Evolutionary conservation across 768 basidiomycete genomes (phyloP).

Genomic region (Tricholoma sp.): DNA sequence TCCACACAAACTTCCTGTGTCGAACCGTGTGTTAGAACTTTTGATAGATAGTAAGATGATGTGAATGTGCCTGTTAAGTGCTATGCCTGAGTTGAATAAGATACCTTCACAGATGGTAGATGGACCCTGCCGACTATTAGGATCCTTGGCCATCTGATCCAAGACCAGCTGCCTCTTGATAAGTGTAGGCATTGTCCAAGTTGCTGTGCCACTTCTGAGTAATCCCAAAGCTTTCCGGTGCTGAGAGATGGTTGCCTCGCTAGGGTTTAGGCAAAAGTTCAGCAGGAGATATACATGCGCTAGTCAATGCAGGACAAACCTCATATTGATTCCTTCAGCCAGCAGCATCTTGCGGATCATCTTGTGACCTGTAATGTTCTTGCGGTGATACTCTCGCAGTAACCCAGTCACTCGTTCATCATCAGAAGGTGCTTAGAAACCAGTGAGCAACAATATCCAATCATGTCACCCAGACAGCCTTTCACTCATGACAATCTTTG

Average conservation of each 20-base stretch:
- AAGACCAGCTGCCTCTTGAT: slow-evolving; percentile 27
- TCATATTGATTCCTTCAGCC: slow-evolving; percentile 22
- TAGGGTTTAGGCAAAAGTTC: slow-evolving; percentile 3
- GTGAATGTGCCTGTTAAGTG: slow-evolving; percentile 16
- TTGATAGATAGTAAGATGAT: neutral
- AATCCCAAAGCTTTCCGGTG: slow-evolving; percentile 21
- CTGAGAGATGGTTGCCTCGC: slow-evolving; percentile 23
- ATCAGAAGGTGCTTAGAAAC: slow-evolving; percentile 17
- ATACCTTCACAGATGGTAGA: slow-evolving; percentile 22
- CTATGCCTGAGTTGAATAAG: slow-evolving; percentile 20
- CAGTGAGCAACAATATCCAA: too few species aligned
- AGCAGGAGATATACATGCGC: too few species aligned
- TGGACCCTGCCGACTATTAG: slow-evolving; percentile 22
- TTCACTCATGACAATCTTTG: slow-evolving; percentile 23
- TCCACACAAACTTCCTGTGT: too few species aligned
- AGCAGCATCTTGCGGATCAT: slow-evolving; percentile 20
- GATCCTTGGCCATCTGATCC: slow-evolving; percentile 29
- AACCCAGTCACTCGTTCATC: slow-evolving; percentile 15
- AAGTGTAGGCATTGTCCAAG: slow-evolving; percentile 15
- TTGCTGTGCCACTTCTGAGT: slow-evolving; percentile 21
- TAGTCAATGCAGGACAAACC: slow-evolving; percentile 12
- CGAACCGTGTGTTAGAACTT: slow-evolving; percentile 4
- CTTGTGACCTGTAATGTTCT: slow-evolving; percentile 21
- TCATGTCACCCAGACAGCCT: too few species aligned
- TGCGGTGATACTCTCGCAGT: slow-evolving; percentile 21